Conservation (phyloP, 257 asterid species). For the Penstemon eatonii region DNA sequence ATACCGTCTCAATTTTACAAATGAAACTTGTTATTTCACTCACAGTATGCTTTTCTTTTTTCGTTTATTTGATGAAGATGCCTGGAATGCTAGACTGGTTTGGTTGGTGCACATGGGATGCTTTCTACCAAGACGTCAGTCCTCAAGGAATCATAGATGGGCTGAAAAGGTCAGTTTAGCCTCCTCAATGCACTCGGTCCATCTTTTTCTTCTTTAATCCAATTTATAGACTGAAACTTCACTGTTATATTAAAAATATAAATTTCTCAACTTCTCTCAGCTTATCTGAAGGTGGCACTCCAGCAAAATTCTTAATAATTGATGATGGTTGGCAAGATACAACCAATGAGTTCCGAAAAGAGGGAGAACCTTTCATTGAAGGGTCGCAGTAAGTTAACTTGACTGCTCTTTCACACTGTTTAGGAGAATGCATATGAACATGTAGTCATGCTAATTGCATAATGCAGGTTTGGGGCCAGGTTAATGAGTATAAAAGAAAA, state of each 20-base stretch:
- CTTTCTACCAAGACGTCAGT: conserved; percentile 51
- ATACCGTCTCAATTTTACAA: not conserved
- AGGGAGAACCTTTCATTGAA: conserved; percentile 46
- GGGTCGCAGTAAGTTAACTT: conserved; percentile 43
- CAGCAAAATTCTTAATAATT: conserved; percentile 44
- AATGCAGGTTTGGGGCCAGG: conserved; percentile 58
- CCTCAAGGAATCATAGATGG: conserved; percentile 52
- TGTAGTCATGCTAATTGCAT: conserved; percentile 1
- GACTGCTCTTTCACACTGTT: conserved; percentile 6
- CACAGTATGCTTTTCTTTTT: not conserved
- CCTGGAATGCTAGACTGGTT: conserved; percentile 50
- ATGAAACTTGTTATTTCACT: not conserved
- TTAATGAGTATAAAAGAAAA: conserved; percentile 56
- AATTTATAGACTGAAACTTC: conserved; percentile 10
- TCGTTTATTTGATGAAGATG: conserved; percentile 35
- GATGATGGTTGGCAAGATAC: conserved; percentile 60
- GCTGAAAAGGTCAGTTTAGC: conserved; percentile 33
- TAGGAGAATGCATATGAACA: not conserved
- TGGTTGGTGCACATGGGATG: conserved; percentile 66
- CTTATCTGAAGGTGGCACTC: conserved; percentile 51
- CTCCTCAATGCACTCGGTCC: not conserved
- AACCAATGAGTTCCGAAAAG: conserved; percentile 43
- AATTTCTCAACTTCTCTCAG: conserved; percentile 26
- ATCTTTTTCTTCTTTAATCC: not conserved
- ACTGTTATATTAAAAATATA: not conserved